Conservation (phyloP, 345 rosid species). For the Gossypium anomalum region DNA sequence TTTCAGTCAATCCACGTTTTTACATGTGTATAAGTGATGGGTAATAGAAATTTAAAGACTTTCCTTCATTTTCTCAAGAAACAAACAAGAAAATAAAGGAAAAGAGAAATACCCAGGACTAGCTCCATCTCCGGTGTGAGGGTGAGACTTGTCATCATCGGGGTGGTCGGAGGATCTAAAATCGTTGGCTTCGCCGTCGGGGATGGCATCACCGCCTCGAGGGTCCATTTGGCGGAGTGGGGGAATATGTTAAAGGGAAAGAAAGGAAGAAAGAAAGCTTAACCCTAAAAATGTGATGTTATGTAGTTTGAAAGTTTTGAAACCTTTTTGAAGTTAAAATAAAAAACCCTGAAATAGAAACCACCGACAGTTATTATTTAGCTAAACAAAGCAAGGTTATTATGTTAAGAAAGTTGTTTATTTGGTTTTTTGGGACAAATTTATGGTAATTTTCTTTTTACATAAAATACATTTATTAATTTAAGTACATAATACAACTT, state of each 20-base stretch:
- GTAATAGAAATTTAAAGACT: background rate
- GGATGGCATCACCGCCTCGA: conserved; percentile 35
- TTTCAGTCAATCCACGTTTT: background rate
- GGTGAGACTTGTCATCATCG: conserved; percentile 50
- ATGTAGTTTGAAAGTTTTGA: background rate
- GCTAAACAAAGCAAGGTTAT: background rate
- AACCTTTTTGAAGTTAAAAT: background rate
- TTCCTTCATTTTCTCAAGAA: background rate
- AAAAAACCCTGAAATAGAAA: background rate
- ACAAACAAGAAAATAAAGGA: conserved; percentile 4
- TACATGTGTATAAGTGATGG: background rate
- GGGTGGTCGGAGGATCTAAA: conserved; percentile 25
- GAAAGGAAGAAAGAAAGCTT: background rate
- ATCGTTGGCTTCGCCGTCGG: conserved; percentile 38
- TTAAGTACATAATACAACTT: too few relatives aligned
- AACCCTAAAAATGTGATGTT: conserved; percentile 1
- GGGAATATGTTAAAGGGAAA: background rate
- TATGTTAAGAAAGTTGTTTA: too few relatives aligned
- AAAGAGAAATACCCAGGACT: conserved; percentile 51
- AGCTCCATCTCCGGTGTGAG: conserved; percentile 60
- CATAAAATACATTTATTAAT: too few relatives aligned
- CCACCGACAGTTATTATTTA: background rate
- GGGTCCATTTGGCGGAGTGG: conserved; percentile 39
- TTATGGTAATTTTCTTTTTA: too few relatives aligned
- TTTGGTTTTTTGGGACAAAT: too few relatives aligned